Percentiles rank a stretch among this genome's conserved stretches.
phyloP scores from a whole-genome alignment of 495 filamentous ascomycete genomes.

The Aspergillus sclerotioniger region DNA sequence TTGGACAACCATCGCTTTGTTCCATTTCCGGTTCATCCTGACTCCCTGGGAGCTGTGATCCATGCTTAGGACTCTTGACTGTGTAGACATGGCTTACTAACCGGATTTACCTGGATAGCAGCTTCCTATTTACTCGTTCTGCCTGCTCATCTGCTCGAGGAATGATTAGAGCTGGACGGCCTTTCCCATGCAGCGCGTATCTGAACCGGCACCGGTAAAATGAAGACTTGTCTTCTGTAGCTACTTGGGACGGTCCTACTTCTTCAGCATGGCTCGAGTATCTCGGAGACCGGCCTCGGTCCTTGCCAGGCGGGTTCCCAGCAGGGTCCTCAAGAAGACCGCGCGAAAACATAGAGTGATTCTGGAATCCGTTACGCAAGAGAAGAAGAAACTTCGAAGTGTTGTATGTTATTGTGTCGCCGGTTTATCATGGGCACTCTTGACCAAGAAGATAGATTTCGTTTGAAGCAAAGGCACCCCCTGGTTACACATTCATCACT shows the following conservation, averaged over 20 bases:
- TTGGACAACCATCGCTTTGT: not conserved
- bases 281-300: constrained; percentile 34
- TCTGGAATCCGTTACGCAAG: constrained; percentile 54
- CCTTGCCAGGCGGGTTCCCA: constrained; percentile 32
- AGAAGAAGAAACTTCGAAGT: constrained; percentile 59
- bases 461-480: constrained; percentile 57
- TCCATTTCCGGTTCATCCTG: not conserved
- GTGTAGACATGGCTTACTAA: constrained; percentile 1
- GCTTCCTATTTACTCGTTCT: not conserved
- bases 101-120: not conserved
- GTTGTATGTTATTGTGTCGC: constrained; percentile 44
- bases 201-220: constrained; percentile 8
- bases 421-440: constrained; percentile 13
- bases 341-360: constrained; percentile 57
- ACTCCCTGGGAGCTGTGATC: not conserved
- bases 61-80: not conserved
- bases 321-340: constrained; percentile 30
- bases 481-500: constrained; percentile 83
- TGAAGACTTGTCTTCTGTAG: constrained; percentile 18
- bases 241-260: constrained; percentile 18
- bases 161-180: not conserved
- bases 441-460: constrained; percentile 40
- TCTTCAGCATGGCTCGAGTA: constrained; percentile 38
- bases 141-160: not conserved
- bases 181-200: constrained; percentile 10